These are phyloP conservation scores for Quercus robur DNA, from an alignment of 306 rosid genomes.

Conservation along the genomic window DNA sequence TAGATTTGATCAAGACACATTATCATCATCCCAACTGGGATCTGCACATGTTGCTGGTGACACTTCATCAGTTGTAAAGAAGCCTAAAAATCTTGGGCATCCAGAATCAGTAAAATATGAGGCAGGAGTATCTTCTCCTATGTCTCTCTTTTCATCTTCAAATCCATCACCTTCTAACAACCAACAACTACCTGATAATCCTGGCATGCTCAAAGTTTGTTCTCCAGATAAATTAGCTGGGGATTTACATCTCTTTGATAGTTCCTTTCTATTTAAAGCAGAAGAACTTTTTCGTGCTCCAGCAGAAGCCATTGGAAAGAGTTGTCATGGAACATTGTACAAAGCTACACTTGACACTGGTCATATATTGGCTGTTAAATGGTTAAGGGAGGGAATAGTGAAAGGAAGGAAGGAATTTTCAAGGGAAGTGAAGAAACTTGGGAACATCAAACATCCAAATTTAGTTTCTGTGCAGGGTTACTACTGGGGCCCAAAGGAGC, in stretches of 20 bases:
- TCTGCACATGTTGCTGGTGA: constrained; percentile 22
- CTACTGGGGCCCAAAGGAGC: constrained; percentile 71
- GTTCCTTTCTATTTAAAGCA: constrained; percentile 53
- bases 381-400: constrained; percentile 77
- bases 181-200: constrained; percentile 40
- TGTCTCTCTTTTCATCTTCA: constrained; percentile 53
- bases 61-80: constrained; percentile 26
- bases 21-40: constrained; percentile 18
- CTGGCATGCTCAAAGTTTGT: constrained; percentile 30
- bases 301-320: constrained; percentile 66
- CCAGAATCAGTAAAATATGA: constrained; percentile 34
- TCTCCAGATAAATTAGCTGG: constrained; percentile 67
- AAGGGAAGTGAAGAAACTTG: constrained; percentile 75
- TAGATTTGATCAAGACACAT: constrained; percentile 14
- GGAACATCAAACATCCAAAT: constrained; percentile 68
- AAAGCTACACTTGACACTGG: constrained; percentile 73
- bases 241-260: constrained; percentile 65
- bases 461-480: constrained; percentile 68
- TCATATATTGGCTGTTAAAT: constrained; percentile 61
- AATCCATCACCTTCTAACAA: constrained; percentile 59
- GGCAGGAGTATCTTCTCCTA: constrained; percentile 46
- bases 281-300: constrained; percentile 80
- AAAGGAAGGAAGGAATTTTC: constrained; percentile 76
- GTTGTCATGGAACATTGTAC: constrained; percentile 80
- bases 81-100: constrained; percentile 24